Conservation (phyloP, 2,329 filamentous ascomycete species). For the Karstenula rhodostoma region DNA sequence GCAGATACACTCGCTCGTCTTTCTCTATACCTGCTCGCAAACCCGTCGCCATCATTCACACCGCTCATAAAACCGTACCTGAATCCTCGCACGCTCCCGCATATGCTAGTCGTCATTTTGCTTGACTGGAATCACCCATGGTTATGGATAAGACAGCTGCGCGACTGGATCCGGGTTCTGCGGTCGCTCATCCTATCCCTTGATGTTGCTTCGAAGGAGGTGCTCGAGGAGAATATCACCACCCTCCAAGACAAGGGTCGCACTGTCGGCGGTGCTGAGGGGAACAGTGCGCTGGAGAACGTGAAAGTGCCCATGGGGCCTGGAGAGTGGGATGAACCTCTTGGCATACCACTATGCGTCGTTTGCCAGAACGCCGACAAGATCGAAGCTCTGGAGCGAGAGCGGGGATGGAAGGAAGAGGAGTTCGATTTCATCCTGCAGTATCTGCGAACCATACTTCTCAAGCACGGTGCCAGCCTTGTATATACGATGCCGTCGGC, state of each 20-base stretch:
- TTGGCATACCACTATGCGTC: conserved; percentile 87
- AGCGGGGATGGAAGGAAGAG: conserved; percentile 92
- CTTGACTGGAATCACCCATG: conserved; percentile 96
- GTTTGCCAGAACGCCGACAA: conserved; percentile 97
- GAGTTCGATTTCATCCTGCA: conserved; percentile 97
- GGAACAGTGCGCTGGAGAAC: conserved; percentile 38
- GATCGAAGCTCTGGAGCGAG: conserved; percentile 89
- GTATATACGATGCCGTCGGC: conserved; percentile 59
- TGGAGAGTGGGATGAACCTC: conserved; percentile 90
- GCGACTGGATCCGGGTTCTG: conserved; percentile 88
- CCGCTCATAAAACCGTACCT: conserved; percentile 84
- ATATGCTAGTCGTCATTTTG: conserved; percentile 87
- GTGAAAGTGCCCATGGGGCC: conserved; percentile 77
- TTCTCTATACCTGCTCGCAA: conserved; percentile 87
- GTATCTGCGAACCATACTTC: conserved; percentile 84
- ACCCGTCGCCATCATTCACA: conserved; percentile 81
- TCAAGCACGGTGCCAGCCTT: conserved; percentile 74
- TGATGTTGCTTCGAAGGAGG: conserved; percentile 77
- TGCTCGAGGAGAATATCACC: conserved; percentile 86
- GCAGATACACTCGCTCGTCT: conserved; percentile 88
- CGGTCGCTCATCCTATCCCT: conserved; percentile 78
- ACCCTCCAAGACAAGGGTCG: conserved; percentile 72
- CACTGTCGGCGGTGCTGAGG: conserved; percentile 34
- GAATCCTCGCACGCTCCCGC: conserved; percentile 81
- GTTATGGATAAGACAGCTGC: conserved; percentile 87